A percentile compares a stretch with the other conserved stretches of the same genome.
phyloP scores from a whole-genome alignment of 129 eudicot species.

The Ambrosia trifida region DNA sequence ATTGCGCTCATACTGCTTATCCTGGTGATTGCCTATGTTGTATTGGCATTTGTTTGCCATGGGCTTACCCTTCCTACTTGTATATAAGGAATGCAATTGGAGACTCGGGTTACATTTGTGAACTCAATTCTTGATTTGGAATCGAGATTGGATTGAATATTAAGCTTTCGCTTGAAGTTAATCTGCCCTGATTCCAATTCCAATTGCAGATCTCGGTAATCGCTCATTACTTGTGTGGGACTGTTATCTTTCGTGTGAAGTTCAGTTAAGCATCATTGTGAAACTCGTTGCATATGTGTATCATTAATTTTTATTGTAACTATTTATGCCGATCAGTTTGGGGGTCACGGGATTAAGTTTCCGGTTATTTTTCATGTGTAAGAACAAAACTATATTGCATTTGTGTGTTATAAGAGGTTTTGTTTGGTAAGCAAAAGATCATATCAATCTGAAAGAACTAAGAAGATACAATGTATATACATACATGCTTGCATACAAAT shows the following conservation, averaged over 20 bases:
- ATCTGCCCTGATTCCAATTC: slow-evolving; percentile 10
- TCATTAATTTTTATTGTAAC: slow-evolving; percentile 10
- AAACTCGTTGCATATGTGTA: slow-evolving; percentile 20
- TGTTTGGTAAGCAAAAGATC: slow-evolving; percentile 1
- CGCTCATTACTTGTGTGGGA: neutral
- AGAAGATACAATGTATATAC: neutral
- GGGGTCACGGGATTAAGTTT: neutral
- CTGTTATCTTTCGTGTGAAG: slow-evolving; percentile 27
- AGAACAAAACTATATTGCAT: slow-evolving; percentile 14
- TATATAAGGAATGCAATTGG: slow-evolving; percentile 32
- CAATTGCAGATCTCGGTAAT: slow-evolving; percentile 18
- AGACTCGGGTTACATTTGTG: neutral
- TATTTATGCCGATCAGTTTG: slow-evolving; percentile 27
- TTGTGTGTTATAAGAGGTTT: slow-evolving; percentile 25
- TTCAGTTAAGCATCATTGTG: slow-evolving; percentile 19
- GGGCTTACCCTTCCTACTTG: slow-evolving; percentile 77
- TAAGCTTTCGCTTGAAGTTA: slow-evolving; percentile 10
- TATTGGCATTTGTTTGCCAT: slow-evolving; percentile 80
- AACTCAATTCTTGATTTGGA: slow-evolving; percentile 10
- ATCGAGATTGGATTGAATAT: neutral
- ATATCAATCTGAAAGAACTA: neutral
- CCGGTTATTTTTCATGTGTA: neutral
- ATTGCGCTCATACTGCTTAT: slow-evolving; percentile 73
- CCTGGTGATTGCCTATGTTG: slow-evolving; percentile 69
- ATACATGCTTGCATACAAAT: too few relatives aligned